phyloP scores from a whole-genome alignment of 1,139 yeast genomes.

The Sugiyamaella sp. region DNA sequence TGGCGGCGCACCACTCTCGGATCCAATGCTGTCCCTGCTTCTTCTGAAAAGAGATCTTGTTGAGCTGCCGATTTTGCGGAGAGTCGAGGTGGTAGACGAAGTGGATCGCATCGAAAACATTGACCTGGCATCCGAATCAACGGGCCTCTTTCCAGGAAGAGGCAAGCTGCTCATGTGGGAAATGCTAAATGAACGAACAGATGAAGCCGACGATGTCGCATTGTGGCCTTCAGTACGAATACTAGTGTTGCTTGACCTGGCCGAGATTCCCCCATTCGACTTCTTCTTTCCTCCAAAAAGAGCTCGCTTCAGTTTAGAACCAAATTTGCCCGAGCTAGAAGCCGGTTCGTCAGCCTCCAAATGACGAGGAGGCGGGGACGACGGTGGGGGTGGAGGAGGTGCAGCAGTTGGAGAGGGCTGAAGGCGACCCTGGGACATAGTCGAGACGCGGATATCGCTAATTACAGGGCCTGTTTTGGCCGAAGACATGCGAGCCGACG shows the following conservation, averaged over 20 bases:
- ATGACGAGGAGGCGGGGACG: constrained; percentile 9
- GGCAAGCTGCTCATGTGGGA: constrained; percentile 2
- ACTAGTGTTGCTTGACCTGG: constrained; percentile 14
- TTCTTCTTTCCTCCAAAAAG: background rate
- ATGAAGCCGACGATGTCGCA: constrained; percentile 9
- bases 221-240: constrained; percentile 14
- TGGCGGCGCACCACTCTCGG: background rate
- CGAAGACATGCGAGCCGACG: constrained; percentile 2
- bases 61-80: constrained; percentile 28
- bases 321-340: constrained; percentile 8
- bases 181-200: constrained; percentile 14
- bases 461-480: constrained; percentile 18
- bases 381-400: constrained; percentile 15
- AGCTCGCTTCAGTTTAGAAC: constrained; percentile 14
- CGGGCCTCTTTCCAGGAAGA: constrained; percentile 9
- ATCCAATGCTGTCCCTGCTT: constrained; percentile 3
- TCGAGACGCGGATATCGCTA: constrained; percentile 16
- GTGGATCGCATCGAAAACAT: constrained; percentile 34
- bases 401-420: constrained; percentile 15
- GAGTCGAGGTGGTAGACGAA: constrained; percentile 37
- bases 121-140: constrained; percentile 32
- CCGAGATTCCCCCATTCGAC: background rate
- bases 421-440: constrained; percentile 11
- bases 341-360: background rate
- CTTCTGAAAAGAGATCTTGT: constrained; percentile 23